Evolutionary conservation across 345 rosid species (phyloP).

Genomic region (Linum usitatissimum): DNA sequence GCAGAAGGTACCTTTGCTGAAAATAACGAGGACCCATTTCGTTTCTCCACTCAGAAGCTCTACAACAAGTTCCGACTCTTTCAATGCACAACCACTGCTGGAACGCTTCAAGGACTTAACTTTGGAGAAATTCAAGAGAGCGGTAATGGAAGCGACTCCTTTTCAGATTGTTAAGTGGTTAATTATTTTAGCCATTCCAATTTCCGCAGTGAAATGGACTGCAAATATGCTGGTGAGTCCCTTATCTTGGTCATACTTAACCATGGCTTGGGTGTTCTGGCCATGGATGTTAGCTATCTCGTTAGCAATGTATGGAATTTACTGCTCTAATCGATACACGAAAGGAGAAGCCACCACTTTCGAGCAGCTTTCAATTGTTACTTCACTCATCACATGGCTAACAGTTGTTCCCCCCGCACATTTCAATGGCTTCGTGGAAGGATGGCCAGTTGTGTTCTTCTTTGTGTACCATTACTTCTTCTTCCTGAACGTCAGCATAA

Average conservation of each 20-base stretch:
- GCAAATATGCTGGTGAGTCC: conserved; percentile 42
- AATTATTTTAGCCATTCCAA: conserved; percentile 37
- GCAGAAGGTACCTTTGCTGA: neutral
- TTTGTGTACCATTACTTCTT: conserved; percentile 81
- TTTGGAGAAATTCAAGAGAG: conserved; percentile 30
- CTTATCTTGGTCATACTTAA: conserved; percentile 84
- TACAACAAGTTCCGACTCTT: conserved; percentile 23
- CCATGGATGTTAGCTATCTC: conserved; percentile 69
- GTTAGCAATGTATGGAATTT: conserved; percentile 45
- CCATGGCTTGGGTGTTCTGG: conserved; percentile 95
- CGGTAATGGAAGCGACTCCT: conserved; percentile 35
- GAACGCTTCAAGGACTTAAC: conserved; percentile 33
- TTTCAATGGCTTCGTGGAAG: conserved; percentile 79
- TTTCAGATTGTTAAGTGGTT: conserved; percentile 44
- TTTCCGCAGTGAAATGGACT: conserved; percentile 51
- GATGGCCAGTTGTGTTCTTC: conserved; percentile 84
- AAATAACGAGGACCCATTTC: conserved; percentile 20
- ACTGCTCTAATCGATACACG: conserved; percentile 49
- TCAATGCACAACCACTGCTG: conserved; percentile 24
- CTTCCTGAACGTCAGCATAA: conserved; percentile 68
- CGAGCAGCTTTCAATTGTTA: conserved; percentile 71
- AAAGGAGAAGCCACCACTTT: conserved; percentile 49
- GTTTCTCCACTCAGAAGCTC: conserved; percentile 38
- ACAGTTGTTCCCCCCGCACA: conserved; percentile 77
- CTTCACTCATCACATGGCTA: conserved; percentile 67